Conservation (phyloP, 345 rosid species). For the Eutrema heterophyllum region DNA sequence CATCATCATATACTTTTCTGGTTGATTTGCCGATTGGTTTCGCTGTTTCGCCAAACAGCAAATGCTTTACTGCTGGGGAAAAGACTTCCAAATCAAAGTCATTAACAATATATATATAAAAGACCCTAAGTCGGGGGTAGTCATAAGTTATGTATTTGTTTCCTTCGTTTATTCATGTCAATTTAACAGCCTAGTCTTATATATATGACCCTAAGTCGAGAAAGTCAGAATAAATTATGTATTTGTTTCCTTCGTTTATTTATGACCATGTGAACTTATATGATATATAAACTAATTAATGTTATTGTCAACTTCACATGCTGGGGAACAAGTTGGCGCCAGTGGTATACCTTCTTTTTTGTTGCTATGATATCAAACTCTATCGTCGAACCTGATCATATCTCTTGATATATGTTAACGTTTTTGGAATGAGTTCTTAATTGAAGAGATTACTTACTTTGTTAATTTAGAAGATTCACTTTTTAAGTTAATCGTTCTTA, state of each 20-base stretch:
- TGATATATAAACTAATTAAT: background rate
- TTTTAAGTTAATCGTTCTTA: background rate
- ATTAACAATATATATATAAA: background rate
- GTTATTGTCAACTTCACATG: background rate
- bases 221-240: background rate
- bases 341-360: background rate
- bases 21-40: too few relatives aligned
- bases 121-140: background rate
- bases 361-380: background rate
- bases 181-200: background rate
- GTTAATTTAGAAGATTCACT: background rate
- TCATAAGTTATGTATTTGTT: background rate
- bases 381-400: background rate
- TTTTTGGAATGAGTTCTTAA: background rate
- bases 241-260: background rate
- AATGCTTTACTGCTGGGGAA: too few relatives aligned
- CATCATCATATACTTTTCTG: too few relatives aligned
- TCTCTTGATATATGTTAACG: background rate
- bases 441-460: background rate
- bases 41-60: too few relatives aligned
- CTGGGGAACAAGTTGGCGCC: background rate
- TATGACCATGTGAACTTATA: background rate
- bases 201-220: background rate
- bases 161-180: background rate
- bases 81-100: background rate